Evolutionary conservation across 257 asterid genomes (phyloP).

Genomic region (Eustoma russellianum): DNA sequence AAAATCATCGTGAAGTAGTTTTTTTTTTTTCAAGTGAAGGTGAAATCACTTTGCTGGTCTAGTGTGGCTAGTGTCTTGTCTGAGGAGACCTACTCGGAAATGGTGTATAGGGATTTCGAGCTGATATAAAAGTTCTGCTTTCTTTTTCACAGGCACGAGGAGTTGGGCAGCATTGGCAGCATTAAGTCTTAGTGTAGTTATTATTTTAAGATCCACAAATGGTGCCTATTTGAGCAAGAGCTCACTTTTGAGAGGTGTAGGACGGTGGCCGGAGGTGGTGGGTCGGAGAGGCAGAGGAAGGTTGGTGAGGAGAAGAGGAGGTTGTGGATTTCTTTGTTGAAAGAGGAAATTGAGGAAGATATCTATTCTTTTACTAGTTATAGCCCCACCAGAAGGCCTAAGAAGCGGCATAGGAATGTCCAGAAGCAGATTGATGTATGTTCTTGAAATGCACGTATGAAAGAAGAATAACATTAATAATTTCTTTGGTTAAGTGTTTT

Average conservation of each 20-base stretch:
- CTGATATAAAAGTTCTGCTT: too few species aligned
- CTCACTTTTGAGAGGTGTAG: slow-evolving; percentile 8
- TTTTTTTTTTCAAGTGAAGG: too few species aligned
- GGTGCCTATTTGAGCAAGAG: too few species aligned
- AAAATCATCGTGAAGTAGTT: too few species aligned
- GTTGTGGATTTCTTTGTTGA: slow-evolving; percentile 71
- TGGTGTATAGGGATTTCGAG: too few species aligned
- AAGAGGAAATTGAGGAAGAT: slow-evolving; percentile 88
- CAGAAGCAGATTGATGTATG: slow-evolving; percentile 80
- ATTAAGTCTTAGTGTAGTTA: too few species aligned
- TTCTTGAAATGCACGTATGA: neutral
- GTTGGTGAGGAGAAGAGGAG: slow-evolving; percentile 38
- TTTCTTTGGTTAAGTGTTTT: neutral
- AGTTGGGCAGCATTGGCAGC: too few species aligned
- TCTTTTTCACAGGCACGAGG: too few species aligned
- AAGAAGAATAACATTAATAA: neutral
- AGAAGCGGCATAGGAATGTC: slow-evolving; percentile 52
- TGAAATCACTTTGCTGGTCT: too few species aligned
- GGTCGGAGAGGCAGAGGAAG: slow-evolving; percentile 18
- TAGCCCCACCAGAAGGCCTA: slow-evolving; percentile 69
- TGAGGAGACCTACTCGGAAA: too few species aligned
- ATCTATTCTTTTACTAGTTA: slow-evolving; percentile 73
- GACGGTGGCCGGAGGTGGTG: slow-evolving; percentile 30
- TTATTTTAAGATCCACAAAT: too few species aligned
- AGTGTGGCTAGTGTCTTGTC: too few species aligned